phyloP scores from a whole-genome alignment of 805 yeast species.

The Zygosaccharomyces gambellarensis region DNA sequence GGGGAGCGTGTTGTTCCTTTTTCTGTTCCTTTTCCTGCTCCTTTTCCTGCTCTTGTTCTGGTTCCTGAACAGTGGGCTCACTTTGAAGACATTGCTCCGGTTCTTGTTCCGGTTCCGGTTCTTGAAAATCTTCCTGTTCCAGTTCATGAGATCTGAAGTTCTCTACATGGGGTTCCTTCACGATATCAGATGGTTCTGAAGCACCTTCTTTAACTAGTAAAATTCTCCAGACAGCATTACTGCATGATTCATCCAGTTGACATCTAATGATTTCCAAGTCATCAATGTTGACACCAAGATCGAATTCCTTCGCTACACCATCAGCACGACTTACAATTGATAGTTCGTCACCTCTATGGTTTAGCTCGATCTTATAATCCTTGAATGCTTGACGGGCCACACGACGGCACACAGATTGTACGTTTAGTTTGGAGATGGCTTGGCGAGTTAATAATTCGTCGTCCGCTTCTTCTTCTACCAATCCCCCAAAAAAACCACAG shows the following conservation, averaged over 20 bases:
- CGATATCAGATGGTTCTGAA: not conserved
- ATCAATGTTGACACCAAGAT: slow-evolving; percentile 19
- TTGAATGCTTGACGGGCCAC: slow-evolving; percentile 25
- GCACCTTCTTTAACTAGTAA: slow-evolving; percentile 6
- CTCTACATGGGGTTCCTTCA: slow-evolving; percentile 1
- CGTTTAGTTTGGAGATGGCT: slow-evolving; percentile 21
- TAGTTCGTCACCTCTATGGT: slow-evolving; percentile 25
- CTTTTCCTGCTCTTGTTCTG: slow-evolving; percentile 1
- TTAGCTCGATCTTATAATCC: slow-evolving; percentile 29
- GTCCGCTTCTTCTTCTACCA: slow-evolving; percentile 26
- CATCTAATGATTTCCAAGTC: slow-evolving; percentile 25
- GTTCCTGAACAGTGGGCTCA: slow-evolving; percentile 1
- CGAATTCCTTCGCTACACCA: slow-evolving; percentile 18
- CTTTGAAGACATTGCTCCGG: slow-evolving; percentile 3
- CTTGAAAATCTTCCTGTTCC: not conserved
- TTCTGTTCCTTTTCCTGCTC: not conserved
- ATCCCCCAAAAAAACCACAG: slow-evolving; percentile 28
- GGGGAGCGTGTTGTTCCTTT: slow-evolving; percentile 4
- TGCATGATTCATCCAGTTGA: slow-evolving; percentile 17
- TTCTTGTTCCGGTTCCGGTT: slow-evolving; percentile 1
- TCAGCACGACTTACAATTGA: slow-evolving; percentile 21
- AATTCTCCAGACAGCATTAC: slow-evolving; percentile 18
- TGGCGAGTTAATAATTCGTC: slow-evolving; percentile 18
- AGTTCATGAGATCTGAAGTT: not conserved
- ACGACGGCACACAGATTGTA: slow-evolving; percentile 17